A percentile compares a stretch with the other conserved stretches of the same genome.
Evolutionary conservation across 495 filamentous ascomycete genomes (phyloP).

Genomic region (Podospora conica): DNA sequence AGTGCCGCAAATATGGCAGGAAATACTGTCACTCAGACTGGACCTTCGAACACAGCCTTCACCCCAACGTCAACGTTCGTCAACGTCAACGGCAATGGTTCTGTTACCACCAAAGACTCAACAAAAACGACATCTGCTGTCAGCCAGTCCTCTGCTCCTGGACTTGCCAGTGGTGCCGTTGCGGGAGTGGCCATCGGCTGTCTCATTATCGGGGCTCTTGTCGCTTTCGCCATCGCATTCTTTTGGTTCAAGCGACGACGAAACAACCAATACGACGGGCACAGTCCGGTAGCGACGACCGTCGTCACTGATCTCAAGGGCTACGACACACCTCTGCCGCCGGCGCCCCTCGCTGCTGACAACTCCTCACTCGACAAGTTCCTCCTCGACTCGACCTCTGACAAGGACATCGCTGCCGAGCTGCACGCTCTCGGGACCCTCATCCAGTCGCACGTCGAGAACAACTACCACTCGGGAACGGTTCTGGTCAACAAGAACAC

Average conservation of each 20-base stretch:
- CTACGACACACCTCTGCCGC: conserved; percentile 10
- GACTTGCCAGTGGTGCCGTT: conserved; percentile 9
- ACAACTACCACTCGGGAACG: conserved; percentile 28
- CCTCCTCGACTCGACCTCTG: conserved; percentile 27
- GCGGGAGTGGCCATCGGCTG: conserved; percentile 28
- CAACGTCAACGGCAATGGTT: background rate
- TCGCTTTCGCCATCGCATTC: conserved; percentile 18
- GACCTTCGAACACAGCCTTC: too few species aligned
- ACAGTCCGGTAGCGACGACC: background rate
- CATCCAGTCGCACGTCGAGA: conserved; percentile 31
- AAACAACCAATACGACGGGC: background rate
- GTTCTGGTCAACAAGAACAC: conserved; percentile 15
- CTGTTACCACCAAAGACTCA: background rate
- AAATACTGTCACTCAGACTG: too few species aligned
- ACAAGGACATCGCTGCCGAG: conserved; percentile 26
- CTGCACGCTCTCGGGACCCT: conserved; percentile 23
- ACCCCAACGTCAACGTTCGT: too few species aligned
- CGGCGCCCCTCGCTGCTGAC: conserved; percentile 2
- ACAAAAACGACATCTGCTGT: background rate
- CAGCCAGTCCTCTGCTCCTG: background rate
- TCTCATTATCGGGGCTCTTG: conserved; percentile 21
- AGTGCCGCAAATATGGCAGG: too few species aligned
- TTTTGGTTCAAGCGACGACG: background rate
- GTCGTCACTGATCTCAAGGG: conserved; percentile 9
- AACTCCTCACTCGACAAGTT: conserved; percentile 23